A percentile compares a stretch with the other conserved stretches of the same genome.
phyloP scores from a whole-genome alignment of 2,329 filamentous ascomycete genomes.

The Trichoderma lentiforme region DNA sequence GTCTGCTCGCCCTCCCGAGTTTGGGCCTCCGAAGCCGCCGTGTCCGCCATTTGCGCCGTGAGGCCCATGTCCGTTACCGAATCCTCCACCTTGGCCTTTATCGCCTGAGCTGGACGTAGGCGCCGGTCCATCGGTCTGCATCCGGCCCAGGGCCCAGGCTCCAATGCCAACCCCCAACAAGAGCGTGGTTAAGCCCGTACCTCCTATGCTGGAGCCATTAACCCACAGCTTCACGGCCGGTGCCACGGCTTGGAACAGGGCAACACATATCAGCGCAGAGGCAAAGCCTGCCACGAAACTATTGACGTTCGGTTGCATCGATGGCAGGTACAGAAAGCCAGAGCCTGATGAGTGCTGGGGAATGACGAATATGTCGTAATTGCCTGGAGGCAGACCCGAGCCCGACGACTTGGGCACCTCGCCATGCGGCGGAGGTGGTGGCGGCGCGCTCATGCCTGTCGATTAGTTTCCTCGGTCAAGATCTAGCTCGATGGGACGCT shows the following conservation, averaged over 20 bases:
- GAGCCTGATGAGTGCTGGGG: slow-evolving; percentile 85
- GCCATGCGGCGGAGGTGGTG: slow-evolving; percentile 84
- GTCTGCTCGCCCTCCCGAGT: slow-evolving; percentile 21
- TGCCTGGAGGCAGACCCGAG: slow-evolving; percentile 73
- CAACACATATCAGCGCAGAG: slow-evolving; percentile 68
- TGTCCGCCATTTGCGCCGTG: slow-evolving; percentile 14
- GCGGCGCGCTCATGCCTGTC: slow-evolving; percentile 43
- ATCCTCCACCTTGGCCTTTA: slow-evolving; percentile 14
- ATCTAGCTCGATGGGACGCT: neutral
- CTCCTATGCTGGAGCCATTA: slow-evolving; percentile 66
- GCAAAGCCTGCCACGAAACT: slow-evolving; percentile 87
- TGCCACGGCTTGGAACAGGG: slow-evolving; percentile 68
- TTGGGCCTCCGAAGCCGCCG: slow-evolving; percentile 21
- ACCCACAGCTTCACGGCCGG: slow-evolving; percentile 75
- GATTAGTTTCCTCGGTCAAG: neutral
- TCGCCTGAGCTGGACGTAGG: slow-evolving; percentile 1
- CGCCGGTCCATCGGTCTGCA: slow-evolving; percentile 33
- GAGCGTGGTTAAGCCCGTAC: slow-evolving; percentile 68
- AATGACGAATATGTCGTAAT: slow-evolving; percentile 97
- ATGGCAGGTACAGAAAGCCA: slow-evolving; percentile 93
- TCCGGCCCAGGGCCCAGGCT: slow-evolving; percentile 62
- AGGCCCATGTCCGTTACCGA: slow-evolving; percentile 1
- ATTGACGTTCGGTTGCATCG: slow-evolving; percentile 78
- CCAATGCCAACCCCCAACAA: slow-evolving; percentile 70
- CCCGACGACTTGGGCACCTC: slow-evolving; percentile 59